A percentile compares a stretch with the other conserved stretches of the same genome.
These are phyloP conservation scores for Porcisia hertigi DNA, from an alignment of 208 protist genomes.

Conservation along the genomic window DNA sequence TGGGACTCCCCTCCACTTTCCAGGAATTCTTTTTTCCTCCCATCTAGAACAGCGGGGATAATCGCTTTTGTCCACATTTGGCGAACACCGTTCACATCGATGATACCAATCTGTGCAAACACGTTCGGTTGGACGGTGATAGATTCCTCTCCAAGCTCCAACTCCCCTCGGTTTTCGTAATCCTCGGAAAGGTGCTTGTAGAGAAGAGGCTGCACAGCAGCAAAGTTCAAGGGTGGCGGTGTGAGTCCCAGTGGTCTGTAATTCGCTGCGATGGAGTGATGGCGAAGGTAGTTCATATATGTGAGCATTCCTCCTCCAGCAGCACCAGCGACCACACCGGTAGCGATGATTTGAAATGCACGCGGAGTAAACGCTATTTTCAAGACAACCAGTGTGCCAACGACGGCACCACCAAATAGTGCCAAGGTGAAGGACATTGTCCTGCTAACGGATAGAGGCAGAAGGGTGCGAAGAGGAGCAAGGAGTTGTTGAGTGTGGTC, in stretches of 20 bases:
- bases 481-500: neutral
- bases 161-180: conserved; percentile 63
- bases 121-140: conserved; percentile 76
- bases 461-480: conserved; percentile 6
- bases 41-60: conserved; percentile 41
- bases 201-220: conserved; percentile 44
- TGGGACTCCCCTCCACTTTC: conserved; percentile 24
- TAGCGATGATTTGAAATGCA: conserved; percentile 43
- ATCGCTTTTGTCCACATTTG: conserved; percentile 74
- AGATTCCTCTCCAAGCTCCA: conserved; percentile 65
- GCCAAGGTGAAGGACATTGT: conserved; percentile 34
- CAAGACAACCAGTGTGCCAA: conserved; percentile 38
- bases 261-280: conserved; percentile 57
- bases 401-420: conserved; percentile 38
- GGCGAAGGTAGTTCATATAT: conserved; percentile 50
- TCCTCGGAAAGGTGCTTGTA: conserved; percentile 56
- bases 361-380: conserved; percentile 40
- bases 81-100: conserved; percentile 74
- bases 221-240: conserved; percentile 48
- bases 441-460: neutral
- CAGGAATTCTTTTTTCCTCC: conserved; percentile 17
- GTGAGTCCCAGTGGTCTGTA: conserved; percentile 38
- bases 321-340: conserved; percentile 32
- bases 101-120: conserved; percentile 76
- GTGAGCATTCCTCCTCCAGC: conserved; percentile 39